A percentile compares a stretch with the other conserved stretches of the same genome.
Evolutionary conservation across 106 monocot species (phyloP).

Genomic region (Triglochin maritima): DNA sequence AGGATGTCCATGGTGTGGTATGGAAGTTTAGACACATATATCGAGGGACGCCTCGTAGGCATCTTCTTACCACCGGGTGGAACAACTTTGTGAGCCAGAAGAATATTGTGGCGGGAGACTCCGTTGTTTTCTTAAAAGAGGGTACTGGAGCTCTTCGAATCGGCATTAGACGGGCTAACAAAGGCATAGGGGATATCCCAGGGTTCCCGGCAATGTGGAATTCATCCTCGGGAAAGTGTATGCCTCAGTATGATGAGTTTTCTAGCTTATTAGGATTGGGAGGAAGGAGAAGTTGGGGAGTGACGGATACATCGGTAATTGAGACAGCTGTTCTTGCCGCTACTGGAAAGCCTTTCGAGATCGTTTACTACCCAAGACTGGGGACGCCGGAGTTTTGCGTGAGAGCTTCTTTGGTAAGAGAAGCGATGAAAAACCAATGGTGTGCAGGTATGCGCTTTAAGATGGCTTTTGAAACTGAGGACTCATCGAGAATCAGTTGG

Average conservation of each 20-base stretch:
- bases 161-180: no score
- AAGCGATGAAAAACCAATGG: constrained; percentile 27
- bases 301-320: constrained; percentile 28
- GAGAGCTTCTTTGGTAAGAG: constrained; percentile 30
- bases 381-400: constrained; percentile 41
- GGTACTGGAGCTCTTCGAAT: constrained; percentile 1
- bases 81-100: constrained; percentile 52
- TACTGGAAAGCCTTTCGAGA: constrained; percentile 31
- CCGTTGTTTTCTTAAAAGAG: constrained; percentile 42
- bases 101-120: constrained; percentile 54
- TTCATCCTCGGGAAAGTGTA: no score
- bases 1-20: constrained; percentile 38
- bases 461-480: constrained; percentile 34
- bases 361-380: constrained; percentile 37
- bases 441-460: constrained; percentile 38
- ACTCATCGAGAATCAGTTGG: constrained; percentile 23
- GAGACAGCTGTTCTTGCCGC: constrained; percentile 32
- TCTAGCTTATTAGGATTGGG: constrained; percentile 29
- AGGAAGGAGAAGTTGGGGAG: constrained; percentile 20
- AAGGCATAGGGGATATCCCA: no score
- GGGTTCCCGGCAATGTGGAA: no score
- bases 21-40: constrained; percentile 73
- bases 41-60: constrained; percentile 52
- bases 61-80: constrained; percentile 77
- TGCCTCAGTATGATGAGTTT: no score